phyloP scores from a whole-genome alignment of 306 rosid genomes.

The Ormosia semicastrata region DNA sequence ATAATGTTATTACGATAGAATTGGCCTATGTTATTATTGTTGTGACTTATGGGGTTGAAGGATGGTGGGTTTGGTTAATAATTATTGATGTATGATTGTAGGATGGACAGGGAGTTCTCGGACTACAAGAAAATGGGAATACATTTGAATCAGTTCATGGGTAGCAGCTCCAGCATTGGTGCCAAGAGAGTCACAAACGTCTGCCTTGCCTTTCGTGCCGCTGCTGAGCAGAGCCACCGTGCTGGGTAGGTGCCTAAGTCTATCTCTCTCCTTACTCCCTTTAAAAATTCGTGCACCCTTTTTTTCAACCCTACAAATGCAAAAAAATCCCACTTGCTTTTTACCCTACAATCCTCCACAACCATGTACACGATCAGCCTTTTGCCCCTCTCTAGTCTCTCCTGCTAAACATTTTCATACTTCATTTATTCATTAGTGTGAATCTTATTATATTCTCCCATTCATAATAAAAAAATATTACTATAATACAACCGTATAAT shows the following conservation, averaged over 20 bases:
- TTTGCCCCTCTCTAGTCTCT: not conserved
- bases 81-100: not conserved
- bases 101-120: constrained; percentile 68
- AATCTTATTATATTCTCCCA: too few species aligned
- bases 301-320: not conserved
- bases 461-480: too few species aligned
- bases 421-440: not conserved
- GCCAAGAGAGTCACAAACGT: constrained; percentile 87
- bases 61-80: not conserved
- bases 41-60: too few species aligned
- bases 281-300: not conserved
- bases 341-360: not conserved
- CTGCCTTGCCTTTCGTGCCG: constrained; percentile 88
- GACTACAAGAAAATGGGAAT: constrained; percentile 84
- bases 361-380: not conserved
- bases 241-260: constrained; percentile 45
- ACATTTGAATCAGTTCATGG: constrained; percentile 91
- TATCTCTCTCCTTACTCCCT: not conserved
- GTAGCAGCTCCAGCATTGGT: constrained; percentile 97
- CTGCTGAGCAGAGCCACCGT: constrained; percentile 78
- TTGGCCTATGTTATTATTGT: too few species aligned
- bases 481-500: too few species aligned
- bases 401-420: not conserved
- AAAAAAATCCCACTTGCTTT: not conserved
- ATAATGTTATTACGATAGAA: too few species aligned